Base-by-base conservation (phyloP, 495 filamentous ascomycete genomes). In the Neurospora sp. region DNA sequence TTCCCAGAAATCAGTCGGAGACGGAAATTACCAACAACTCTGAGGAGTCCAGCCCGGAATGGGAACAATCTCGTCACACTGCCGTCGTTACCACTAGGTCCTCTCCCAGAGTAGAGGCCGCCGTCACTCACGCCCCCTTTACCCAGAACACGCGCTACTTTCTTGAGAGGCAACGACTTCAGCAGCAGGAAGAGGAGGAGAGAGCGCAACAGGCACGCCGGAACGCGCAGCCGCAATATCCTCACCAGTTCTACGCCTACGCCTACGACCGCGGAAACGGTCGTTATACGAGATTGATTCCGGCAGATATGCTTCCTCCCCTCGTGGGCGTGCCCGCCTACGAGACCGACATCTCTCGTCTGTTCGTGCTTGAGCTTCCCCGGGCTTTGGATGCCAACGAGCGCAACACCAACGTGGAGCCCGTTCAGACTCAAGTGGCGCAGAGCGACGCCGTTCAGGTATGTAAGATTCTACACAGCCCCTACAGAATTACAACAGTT, bases 301-400 rank as follows among this genome's bases (percentile, higher is more conserved):
- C 90, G 0, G 85, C 89, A 0, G 92, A 93, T 76, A 87, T 92
- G 80, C 80, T 93, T 5, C 89, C 89, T 0, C 60, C 80, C 7
- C 39, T 85, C 46, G 71, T 77, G 41, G 80, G 80, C 1, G 76
- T 85, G 35, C 82, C 83, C 14, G 73, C 81, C 14, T 3, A 72
- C 1, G 75, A 82, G 74, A 73, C 74, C 27, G 76, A 79, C 38
- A 75, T 70, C 18, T 76, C 76, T 2, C 80, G 83, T n/a, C 78
- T 87, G 76, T 75, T 84, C 23, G 77, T 86, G 16, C 70, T 88
- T 35, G 83, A 82, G 6, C 70, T 79, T n/a, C 85, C 85, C 3
- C 74, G 75, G 41, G 81, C 76, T 1, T 31, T 80, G n/a, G 78
- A 77, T 11, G 79, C 79, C 5, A 76, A 79, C 27, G 84, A 84